Percentiles rank a stretch among this genome's conserved stretches.
phyloP scores from a whole-genome alignment of 1,139 yeast genomes.

The Ogataea hybrid region DNA sequence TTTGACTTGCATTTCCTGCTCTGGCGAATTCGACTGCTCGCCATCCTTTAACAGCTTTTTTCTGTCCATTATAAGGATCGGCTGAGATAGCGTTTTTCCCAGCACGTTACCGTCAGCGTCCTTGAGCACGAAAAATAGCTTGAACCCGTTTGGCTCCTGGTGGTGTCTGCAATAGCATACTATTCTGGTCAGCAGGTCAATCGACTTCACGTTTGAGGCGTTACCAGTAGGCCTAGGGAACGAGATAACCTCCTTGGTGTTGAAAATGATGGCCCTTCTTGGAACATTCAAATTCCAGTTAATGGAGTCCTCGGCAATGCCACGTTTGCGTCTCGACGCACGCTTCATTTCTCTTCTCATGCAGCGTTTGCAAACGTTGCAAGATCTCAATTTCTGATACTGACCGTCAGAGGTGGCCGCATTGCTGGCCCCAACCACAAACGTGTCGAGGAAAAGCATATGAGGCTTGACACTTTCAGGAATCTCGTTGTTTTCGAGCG shows the following conservation, averaged over 20 bases:
- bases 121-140: conserved; percentile 65
- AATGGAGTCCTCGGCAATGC: conserved; percentile 60
- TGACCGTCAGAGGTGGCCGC: conserved; percentile 5
- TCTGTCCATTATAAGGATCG: conserved; percentile 91
- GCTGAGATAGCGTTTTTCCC: conserved; percentile 68
- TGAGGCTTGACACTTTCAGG: conserved; percentile 48
- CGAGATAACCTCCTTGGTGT: conserved; percentile 82
- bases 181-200: conserved; percentile 81
- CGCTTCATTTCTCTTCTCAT: conserved; percentile 89
- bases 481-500: conserved; percentile 49
- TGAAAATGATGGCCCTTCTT: conserved; percentile 83
- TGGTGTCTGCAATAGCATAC: conserved; percentile 97
- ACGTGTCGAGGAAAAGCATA: conserved; percentile 63
- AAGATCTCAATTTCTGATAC: conserved; percentile 30
- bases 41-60: conserved; percentile 53
- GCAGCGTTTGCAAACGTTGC: conserved; percentile 84
- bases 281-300: conserved; percentile 76
- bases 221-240: conserved; percentile 62
- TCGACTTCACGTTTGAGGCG: conserved; percentile 35
- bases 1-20: conserved; percentile 10
- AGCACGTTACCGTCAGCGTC: conserved; percentile 59
- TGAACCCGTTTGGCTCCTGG: conserved; percentile 77
- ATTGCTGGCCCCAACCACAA: conserved; percentile 48
- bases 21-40: conserved; percentile 11
- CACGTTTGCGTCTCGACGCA: conserved; percentile 82